Evolutionary conservation across 495 filamentous ascomycete species (phyloP).

Genomic region (Xylaria venustula): DNA sequence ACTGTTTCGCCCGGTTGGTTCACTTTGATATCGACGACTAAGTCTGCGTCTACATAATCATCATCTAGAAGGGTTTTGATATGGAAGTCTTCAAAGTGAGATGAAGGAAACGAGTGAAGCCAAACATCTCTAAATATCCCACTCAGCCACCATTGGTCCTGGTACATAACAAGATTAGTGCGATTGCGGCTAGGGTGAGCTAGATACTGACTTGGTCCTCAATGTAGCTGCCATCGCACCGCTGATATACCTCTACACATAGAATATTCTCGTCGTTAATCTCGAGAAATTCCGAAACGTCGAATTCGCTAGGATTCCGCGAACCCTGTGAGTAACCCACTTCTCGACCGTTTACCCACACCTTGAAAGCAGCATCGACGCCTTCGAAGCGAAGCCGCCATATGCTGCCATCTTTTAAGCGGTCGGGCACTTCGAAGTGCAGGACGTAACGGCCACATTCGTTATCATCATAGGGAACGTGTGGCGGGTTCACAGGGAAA

Average conservation of each 20-base stretch:
- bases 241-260: slow-evolving; percentile 65
- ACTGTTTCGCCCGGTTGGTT: slow-evolving; percentile 28
- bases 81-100: slow-evolving; percentile 59
- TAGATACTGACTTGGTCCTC: slow-evolving; percentile 54
- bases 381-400: slow-evolving; percentile 65
- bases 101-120: slow-evolving; percentile 59
- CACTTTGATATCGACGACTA: slow-evolving; percentile 48
- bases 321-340: slow-evolving; percentile 70
- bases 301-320: slow-evolving; percentile 67
- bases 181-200: neutral
- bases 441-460: slow-evolving; percentile 63
- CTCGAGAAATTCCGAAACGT: slow-evolving; percentile 53
- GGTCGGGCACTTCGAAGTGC: slow-evolving; percentile 41
- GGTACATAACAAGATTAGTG: slow-evolving; percentile 3
- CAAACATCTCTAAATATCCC: slow-evolving; percentile 73
- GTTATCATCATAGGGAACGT: slow-evolving; percentile 61
- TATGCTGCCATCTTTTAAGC: slow-evolving; percentile 38
- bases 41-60: slow-evolving; percentile 53
- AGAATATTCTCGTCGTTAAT: slow-evolving; percentile 50
- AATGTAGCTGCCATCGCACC: slow-evolving; percentile 65
- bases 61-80: slow-evolving; percentile 56
- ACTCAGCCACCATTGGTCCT: slow-evolving; percentile 57
- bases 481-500: slow-evolving; percentile 60
- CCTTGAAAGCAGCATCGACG: slow-evolving; percentile 66
- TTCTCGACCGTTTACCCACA: slow-evolving; percentile 63